Evolutionary conservation across 805 yeast genomes (phyloP), one percentile per base, ranked within the genome.

Genomic region (Yueomyces sp.): DNA sequence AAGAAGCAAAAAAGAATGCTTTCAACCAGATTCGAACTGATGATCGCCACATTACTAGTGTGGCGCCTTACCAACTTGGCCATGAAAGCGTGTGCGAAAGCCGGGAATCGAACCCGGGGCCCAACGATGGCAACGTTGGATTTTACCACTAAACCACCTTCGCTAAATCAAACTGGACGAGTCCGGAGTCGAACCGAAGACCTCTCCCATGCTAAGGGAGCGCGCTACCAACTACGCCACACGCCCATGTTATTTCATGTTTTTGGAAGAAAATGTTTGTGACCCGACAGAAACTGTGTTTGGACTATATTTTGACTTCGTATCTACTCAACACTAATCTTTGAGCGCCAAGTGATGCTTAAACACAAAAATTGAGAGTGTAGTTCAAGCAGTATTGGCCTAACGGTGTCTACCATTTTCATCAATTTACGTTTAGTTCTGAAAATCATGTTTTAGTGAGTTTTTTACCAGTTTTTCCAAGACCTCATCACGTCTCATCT

Each of bases 1-100:
- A 30, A 31, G 34, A 31, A 6, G 4, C 32, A 47, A 59, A 59
- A 62, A 57, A 56, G 51, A 47, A 38, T 74, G 79, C 79, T 77
- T 69, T 76, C 75, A 74, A 73, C 76, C 81, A 74, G 81, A 75
- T 66, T 76, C 70, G 81, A 76, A 76, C 81, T 75, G 81, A 78
- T 77, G 85, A 78, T 79, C 84, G 77, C 78, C 77, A 79, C 85
- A 79, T 79, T 79, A 79, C 85, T 77, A 79, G 85, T 79, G 85
- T 79, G 78, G 77, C 85, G 85, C 85, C 81, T 79, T 77, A 79
- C 85, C 85, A 76, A 68, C 74, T 72, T 70, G 75, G 76, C 76
- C 75, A 71, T 70, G 70, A 66, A 69, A 30, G 32, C 32, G 5
- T 30, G 9, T 54, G 59, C 59, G 55, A 53, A 53, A 53, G 54